phyloP scores from a whole-genome alignment of 768 basidiomycete genomes.

The Mycena leptocephala region DNA sequence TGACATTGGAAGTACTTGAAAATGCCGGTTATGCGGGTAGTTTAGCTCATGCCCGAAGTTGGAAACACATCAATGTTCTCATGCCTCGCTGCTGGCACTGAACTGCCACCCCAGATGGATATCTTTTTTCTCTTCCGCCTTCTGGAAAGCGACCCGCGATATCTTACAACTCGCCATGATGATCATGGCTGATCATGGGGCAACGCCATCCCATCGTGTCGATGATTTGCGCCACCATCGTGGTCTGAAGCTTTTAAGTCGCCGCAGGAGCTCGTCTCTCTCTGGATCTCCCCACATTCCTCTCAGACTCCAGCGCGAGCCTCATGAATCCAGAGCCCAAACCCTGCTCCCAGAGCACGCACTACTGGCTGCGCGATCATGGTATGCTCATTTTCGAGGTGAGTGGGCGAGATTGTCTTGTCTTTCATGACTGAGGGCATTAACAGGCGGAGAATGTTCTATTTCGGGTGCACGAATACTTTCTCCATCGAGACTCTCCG shows the following conservation, averaged over 20 bases:
- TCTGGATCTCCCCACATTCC: neutral
- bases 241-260: slow-evolving; percentile 1
- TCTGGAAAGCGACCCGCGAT: slow-evolving; percentile 5
- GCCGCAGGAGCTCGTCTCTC: neutral
- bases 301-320: neutral
- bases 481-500: slow-evolving; percentile 55
- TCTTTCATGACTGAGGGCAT: neutral
- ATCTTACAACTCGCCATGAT: slow-evolving; percentile 16
- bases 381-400: slow-evolving; percentile 39
- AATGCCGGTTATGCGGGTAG: neutral
- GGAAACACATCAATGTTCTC: slow-evolving; percentile 17
- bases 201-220: slow-evolving; percentile 26
- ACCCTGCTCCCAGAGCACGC: slow-evolving; percentile 32
- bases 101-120: slow-evolving; percentile 16
- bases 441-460: slow-evolving; percentile 51
- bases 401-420: neutral
- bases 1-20: neutral
- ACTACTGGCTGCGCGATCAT: slow-evolving; percentile 35
- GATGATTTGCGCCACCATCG: slow-evolving; percentile 20
- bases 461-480: slow-evolving; percentile 55
- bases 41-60: neutral
- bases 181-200: slow-evolving; percentile 23
- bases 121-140: slow-evolving; percentile 3
- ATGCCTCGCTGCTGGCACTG: slow-evolving; percentile 9
- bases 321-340: slow-evolving; percentile 33